A percentile compares a stretch with the other conserved stretches of the same genome.
Conservation (phyloP, 345 rosid genomes). For the Dimocarpus longan region DNA sequence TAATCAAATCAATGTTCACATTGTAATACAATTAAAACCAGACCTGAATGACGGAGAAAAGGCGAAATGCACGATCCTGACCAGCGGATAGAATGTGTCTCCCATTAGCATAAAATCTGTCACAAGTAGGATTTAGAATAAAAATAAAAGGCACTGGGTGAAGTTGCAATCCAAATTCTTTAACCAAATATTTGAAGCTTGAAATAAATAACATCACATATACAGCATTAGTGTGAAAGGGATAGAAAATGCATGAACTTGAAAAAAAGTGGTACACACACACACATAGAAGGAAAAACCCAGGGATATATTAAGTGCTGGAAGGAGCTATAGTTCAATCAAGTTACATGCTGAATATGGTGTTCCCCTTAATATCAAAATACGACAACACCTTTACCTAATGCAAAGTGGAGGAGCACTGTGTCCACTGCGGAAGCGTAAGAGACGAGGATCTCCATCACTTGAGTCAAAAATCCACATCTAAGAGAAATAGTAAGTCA, state of each 20-base stretch:
- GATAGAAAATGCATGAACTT: background rate
- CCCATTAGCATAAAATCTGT: slow-evolving; percentile 97
- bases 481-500: slow-evolving; percentile 33
- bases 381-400: slow-evolving; percentile 48
- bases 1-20: background rate
- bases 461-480: slow-evolving; percentile 97
- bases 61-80: slow-evolving; percentile 95
- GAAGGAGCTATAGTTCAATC: background rate
- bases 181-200: background rate
- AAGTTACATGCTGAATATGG: background rate
- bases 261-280: background rate
- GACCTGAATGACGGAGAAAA: slow-evolving; percentile 93
- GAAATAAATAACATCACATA: background rate
- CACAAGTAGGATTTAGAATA: slow-evolving; percentile 20
- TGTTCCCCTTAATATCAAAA: background rate
- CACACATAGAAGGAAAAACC: background rate
- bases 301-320: background rate
- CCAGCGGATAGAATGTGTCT: slow-evolving; percentile 98
- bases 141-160: background rate
- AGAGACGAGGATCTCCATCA: slow-evolving; percentile 93
- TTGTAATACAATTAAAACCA: background rate
- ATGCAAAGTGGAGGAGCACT: slow-evolving; percentile 98
- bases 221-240: background rate
- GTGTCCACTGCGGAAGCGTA: slow-evolving; percentile 97
- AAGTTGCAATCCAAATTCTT: slow-evolving; percentile 1